These are phyloP conservation scores for Trypanosoma mega DNA, from an alignment of 208 protist genomes.

Conservation along the genomic window DNA sequence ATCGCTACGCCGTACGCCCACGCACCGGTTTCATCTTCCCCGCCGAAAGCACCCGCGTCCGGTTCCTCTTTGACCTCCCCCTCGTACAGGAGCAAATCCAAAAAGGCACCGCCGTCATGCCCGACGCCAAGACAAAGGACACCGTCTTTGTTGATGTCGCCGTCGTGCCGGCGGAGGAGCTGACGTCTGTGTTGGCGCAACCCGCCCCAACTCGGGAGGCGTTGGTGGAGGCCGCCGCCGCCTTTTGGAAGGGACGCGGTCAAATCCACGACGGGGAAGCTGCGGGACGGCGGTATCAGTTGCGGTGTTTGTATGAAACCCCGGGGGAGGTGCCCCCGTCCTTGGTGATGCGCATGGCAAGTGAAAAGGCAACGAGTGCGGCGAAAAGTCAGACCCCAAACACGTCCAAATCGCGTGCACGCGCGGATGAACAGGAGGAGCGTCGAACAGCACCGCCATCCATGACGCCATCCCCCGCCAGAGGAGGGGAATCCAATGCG, in stretches of 20 bases:
- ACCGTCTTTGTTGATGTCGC: constrained; percentile 79
- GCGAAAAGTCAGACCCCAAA: no score
- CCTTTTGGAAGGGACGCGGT: constrained; percentile 63
- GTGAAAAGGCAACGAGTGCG: background rate
- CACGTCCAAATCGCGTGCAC: no score
- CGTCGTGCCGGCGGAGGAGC: constrained; percentile 36
- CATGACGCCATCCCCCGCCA: no score
- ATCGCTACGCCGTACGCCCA: constrained; percentile 66
- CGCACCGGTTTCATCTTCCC: constrained; percentile 69
- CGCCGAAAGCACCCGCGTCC: constrained; percentile 42
- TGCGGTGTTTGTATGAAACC: constrained; percentile 52
- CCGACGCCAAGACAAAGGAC: constrained; percentile 59
- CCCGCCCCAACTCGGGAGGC: background rate
- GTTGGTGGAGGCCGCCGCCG: constrained; percentile 32
- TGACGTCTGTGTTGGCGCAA: background rate
- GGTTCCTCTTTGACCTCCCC: constrained; percentile 66
- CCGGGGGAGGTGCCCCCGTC: constrained; percentile 43
- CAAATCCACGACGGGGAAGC: constrained; percentile 25
- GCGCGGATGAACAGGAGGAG: no score
- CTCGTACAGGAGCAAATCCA: constrained; percentile 28
- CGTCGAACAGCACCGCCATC: no score
- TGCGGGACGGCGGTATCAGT: constrained; percentile 21
- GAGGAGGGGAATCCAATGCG: no score
- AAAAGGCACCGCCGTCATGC: constrained; percentile 31
- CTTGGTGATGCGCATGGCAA: constrained; percentile 33